Evolutionary conservation across 805 yeast species (phyloP).

Genomic region (Candida sphagnicola): DNA sequence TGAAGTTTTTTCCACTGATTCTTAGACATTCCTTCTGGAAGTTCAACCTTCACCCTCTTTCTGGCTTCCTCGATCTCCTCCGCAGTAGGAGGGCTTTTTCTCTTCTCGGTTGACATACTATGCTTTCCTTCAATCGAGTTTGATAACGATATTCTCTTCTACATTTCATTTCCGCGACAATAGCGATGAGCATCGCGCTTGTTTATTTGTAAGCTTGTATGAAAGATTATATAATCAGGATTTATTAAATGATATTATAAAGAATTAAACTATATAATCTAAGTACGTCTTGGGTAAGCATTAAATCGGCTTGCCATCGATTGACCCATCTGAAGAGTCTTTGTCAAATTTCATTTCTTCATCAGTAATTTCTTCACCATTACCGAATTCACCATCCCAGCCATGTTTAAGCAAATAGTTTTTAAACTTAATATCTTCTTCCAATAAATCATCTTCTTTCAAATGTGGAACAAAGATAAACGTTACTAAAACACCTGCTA

Average conservation of each 20-base stretch:
- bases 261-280: too few species aligned
- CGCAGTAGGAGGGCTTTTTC: constrained; percentile 8
- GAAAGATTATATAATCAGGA: too few species aligned
- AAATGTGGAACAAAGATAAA: constrained; percentile 64
- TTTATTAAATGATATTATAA: too few species aligned
- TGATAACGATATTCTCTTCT: too few species aligned
- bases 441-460: constrained; percentile 63
- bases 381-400: constrained; percentile 50
- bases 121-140: background rate
- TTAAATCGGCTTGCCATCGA: too few species aligned
- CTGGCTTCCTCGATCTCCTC: constrained; percentile 11
- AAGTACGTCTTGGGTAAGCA: too few species aligned
- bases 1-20: constrained; percentile 76
- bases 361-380: constrained; percentile 15
- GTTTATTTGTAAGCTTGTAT: too few species aligned
- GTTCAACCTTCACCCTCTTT: constrained; percentile 6
- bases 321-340: background rate
- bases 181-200: background rate
- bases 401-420: constrained; percentile 56
- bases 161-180: too few species aligned
- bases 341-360: constrained; percentile 11
- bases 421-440: constrained; percentile 61
- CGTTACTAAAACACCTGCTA: constrained; percentile 58
- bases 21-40: constrained; percentile 87
- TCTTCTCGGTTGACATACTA: background rate